A percentile compares a stretch with the other conserved stretches of the same genome.
Conservation (phyloP, 495 filamentous ascomycete species). For the Penicillium waksmanii region DNA sequence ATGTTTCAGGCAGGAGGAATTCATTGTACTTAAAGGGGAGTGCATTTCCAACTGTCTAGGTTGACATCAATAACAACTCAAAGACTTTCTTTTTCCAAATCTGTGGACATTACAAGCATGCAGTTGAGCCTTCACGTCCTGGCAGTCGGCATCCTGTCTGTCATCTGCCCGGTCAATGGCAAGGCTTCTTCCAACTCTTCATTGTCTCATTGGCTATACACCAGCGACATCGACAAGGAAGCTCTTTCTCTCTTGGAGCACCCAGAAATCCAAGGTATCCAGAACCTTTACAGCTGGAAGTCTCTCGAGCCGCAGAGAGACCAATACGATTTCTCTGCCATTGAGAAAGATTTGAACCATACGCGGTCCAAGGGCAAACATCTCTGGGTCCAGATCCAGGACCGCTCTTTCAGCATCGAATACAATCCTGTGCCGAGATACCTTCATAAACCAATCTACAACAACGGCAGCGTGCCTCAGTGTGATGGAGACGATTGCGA, state of each 20-base stretch:
- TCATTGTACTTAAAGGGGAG: too few species aligned
- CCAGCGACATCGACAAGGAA: conserved; percentile 8
- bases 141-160: neutral
- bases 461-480: conserved; percentile 10
- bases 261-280: conserved; percentile 9
- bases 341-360: conserved; percentile 3
- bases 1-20: too few species aligned
- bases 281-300: conserved; percentile 11
- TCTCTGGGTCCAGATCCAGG: conserved; percentile 10
- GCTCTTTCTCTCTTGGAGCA: conserved; percentile 5
- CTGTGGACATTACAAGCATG: too few species aligned
- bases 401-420: neutral
- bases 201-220: conserved; percentile 7
- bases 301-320: conserved; percentile 5
- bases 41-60: too few species aligned
- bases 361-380: conserved; percentile 8
- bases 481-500: conserved; percentile 10
- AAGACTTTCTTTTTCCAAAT: too few species aligned
- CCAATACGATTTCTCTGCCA: conserved; percentile 11
- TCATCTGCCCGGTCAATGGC: neutral
- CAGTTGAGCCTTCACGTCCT: too few species aligned
- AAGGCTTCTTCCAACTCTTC: conserved; percentile 1
- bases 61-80: too few species aligned
- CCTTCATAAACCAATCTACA: conserved; percentile 7
- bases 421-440: conserved; percentile 6